These are phyloP conservation scores for Luvunga scandens DNA, from an alignment of 345 rosid species.

Conservation along the genomic window DNA sequence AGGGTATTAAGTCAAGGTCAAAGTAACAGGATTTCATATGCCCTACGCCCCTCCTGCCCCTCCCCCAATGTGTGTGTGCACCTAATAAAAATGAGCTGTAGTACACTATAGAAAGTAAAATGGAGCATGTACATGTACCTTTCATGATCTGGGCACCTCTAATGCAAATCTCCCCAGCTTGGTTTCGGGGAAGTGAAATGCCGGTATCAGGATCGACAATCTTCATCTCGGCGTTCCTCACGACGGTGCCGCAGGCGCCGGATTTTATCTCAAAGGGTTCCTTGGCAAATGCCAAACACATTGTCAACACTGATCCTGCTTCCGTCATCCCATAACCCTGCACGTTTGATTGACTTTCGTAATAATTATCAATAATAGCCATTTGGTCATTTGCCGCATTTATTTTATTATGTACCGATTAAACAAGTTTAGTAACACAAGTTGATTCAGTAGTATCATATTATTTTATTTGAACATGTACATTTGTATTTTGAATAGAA, in stretches of 20 bases:
- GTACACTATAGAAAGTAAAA: neutral
- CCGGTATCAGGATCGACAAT: slow-evolving; percentile 54
- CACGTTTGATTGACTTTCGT: neutral
- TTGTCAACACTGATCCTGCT: slow-evolving; percentile 58
- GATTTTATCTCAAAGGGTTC: slow-evolving; percentile 49
- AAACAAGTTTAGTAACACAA: neutral
- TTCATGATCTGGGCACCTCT: slow-evolving; percentile 64
- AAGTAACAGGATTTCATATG: too few relatives aligned
- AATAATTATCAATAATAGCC: too few relatives aligned
- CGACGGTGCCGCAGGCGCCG: slow-evolving; percentile 61
- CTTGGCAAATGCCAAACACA: slow-evolving; percentile 60
- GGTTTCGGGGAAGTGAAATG: slow-evolving; percentile 41
- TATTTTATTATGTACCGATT: too few relatives aligned
- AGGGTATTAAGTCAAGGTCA: too few relatives aligned
- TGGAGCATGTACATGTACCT: slow-evolving; percentile 29
- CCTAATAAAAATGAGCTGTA: neutral
- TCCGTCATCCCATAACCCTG: slow-evolving; percentile 80
- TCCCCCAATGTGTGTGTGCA: too few relatives aligned
- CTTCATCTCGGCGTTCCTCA: slow-evolving; percentile 69
- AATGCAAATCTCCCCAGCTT: slow-evolving; percentile 63
- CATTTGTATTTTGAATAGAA: neutral
- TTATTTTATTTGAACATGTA: too few relatives aligned
- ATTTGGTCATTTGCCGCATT: too few relatives aligned
- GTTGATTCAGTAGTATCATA: too few relatives aligned
- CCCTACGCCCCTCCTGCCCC: too few relatives aligned